phyloP scores from a whole-genome alignment of 192 early-diverging fungal genomes.

The Podila clonocystis region DNA sequence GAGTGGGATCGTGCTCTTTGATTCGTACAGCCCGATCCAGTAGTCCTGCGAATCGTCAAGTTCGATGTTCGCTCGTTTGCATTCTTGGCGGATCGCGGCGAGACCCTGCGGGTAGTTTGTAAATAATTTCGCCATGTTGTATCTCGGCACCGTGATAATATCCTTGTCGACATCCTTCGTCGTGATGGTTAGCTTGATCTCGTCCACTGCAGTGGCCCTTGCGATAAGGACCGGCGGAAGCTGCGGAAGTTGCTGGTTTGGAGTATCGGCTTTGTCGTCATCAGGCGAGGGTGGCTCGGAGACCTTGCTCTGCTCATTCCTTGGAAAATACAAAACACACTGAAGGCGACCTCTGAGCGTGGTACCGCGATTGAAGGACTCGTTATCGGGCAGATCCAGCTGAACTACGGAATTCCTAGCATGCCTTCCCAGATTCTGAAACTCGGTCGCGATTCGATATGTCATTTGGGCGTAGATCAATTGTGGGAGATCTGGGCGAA shows the following conservation, averaged over 20 bases:
- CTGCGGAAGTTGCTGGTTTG: not conserved
- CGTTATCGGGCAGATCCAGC: not conserved
- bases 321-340: slow-evolving; percentile 21
- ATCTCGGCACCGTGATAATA: not conserved
- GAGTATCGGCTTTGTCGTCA: not conserved
- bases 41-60: not conserved
- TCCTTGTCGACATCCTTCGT: not conserved
- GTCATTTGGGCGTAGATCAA: slow-evolving; percentile 40
- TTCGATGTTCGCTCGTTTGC: not conserved
- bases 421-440: not conserved
- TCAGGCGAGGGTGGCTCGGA: not conserved
- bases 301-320: not conserved
- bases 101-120: slow-evolving; percentile 26
- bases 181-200: not conserved
- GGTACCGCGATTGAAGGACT: not conserved
- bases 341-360: not conserved
- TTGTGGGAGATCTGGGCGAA: slow-evolving; percentile 20
- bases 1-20: not conserved
- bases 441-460: slow-evolving; percentile 12
- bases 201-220: not conserved
- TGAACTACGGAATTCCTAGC: too few relatives aligned
- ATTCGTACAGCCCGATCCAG: slow-evolving; percentile 19
- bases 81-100: slow-evolving; percentile 3
- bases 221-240: not conserved
- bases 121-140: slow-evolving; percentile 27